Conservation (phyloP, 2,329 filamentous ascomycete genomes). For the Gnomoniopsis smithogilvyi region DNA sequence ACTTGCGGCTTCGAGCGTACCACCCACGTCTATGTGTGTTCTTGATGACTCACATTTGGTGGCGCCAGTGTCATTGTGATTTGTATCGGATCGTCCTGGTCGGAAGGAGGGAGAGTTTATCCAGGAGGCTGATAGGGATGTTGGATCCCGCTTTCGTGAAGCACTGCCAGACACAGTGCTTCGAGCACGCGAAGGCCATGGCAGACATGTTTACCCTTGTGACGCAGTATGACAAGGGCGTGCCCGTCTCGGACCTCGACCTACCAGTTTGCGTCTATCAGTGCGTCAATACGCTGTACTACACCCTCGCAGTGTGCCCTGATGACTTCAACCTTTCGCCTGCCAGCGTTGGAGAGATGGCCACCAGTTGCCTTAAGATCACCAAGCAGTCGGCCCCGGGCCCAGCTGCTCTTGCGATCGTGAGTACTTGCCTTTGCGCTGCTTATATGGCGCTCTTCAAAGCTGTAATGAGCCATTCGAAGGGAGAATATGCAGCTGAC, state of each 20-base stretch:
- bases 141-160: conserved; percentile 46
- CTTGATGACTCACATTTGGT: conserved; percentile 59
- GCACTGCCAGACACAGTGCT: conserved; percentile 48
- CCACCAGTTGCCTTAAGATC: conserved; percentile 47
- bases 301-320: conserved; percentile 43
- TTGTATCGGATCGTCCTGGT: conserved; percentile 51
- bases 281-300: conserved; percentile 50
- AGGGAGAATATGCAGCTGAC: background rate
- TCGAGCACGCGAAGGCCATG: conserved; percentile 53
- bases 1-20: conserved; percentile 53
- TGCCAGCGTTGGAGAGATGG: conserved; percentile 47
- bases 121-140: conserved; percentile 39
- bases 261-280: conserved; percentile 55
- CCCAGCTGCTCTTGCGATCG: conserved; percentile 46
- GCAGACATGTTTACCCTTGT: conserved; percentile 52
- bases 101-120: conserved; percentile 49
- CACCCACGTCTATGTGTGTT: conserved; percentile 56
- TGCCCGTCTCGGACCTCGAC: conserved; percentile 53
- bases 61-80: conserved; percentile 57
- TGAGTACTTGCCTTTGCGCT: conserved; percentile 28
- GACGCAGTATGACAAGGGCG: conserved; percentile 45
- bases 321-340: conserved; percentile 40
- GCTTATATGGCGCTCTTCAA: background rate
- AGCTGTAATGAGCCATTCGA: background rate
- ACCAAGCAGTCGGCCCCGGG: conserved; percentile 49